A percentile compares a stretch with the other conserved stretches of the same genome.
Evolutionary conservation across 805 yeast species (phyloP).

Genomic region (Metschnikowia dekortorum): DNA sequence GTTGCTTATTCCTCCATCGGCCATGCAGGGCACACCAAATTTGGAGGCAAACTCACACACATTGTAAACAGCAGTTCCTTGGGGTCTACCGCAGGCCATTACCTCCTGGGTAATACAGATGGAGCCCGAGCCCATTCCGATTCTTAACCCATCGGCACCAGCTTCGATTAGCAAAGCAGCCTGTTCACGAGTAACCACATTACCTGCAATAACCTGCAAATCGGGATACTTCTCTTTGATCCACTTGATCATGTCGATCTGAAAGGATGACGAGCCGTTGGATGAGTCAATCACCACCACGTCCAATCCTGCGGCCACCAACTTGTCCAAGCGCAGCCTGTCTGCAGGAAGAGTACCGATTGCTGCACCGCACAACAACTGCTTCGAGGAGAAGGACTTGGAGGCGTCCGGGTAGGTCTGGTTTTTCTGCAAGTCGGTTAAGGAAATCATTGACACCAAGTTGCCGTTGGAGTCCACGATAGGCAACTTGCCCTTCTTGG

Average conservation of each 20-base stretch:
- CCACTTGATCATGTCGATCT: conserved; percentile 89
- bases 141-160: conserved; percentile 97
- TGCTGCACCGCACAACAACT: conserved; percentile 97
- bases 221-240: conserved; percentile 76
- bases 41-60: conserved; percentile 91
- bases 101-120: conserved; percentile 99
- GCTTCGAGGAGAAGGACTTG: conserved; percentile 88
- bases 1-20: conserved; percentile 99
- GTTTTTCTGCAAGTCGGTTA: conserved; percentile 97
- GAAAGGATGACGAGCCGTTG: conserved; percentile 96
- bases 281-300: conserved; percentile 94
- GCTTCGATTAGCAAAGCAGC: conserved; percentile 86
- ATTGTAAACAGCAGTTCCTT: conserved; percentile 96
- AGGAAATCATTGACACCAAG: conserved; percentile 82
- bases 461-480: conserved; percentile 74
- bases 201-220: conserved; percentile 92
- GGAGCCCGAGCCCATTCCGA: conserved; percentile 99
- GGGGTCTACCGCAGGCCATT: conserved; percentile 99
- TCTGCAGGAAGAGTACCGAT: conserved; percentile 92
- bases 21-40: conserved; percentile 98
- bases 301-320: conserved; percentile 95
- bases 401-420: conserved; percentile 91
- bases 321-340: conserved; percentile 72
- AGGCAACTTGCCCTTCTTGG: conserved; percentile 97
- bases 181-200: conserved; percentile 98